A percentile compares a stretch with the other conserved stretches of the same genome.
Conservation (phyloP, 306 rosid genomes). For the Canavalia ensiformis region DNA sequence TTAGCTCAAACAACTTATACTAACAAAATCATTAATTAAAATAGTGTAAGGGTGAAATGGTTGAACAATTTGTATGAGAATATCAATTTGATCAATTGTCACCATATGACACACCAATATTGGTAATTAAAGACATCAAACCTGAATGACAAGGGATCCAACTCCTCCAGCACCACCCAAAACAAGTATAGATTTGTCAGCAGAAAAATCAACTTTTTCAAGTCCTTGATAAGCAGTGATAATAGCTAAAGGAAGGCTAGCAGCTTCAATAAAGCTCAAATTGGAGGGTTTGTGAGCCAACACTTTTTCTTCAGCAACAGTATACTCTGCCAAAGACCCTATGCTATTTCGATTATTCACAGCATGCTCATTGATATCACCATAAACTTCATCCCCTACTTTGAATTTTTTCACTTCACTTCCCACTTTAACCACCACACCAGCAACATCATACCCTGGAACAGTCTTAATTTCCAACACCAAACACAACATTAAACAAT, state of each 20-base stretch:
- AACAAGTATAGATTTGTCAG: constrained; percentile 67
- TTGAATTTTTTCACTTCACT: constrained; percentile 40
- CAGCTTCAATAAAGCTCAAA: constrained; percentile 72
- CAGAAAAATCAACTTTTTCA: constrained; percentile 50
- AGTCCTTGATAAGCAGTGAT: constrained; percentile 71
- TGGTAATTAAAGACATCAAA: neutral
- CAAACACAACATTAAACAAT: neutral
- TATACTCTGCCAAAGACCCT: constrained; percentile 41
- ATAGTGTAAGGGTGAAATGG: too few species aligned
- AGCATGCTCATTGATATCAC: neutral
- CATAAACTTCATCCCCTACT: constrained; percentile 38
- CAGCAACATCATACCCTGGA: constrained; percentile 48
- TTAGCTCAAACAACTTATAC: too few species aligned
- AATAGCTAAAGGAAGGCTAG: constrained; percentile 68
- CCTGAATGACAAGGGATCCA: constrained; percentile 53
- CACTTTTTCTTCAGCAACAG: constrained; percentile 61
- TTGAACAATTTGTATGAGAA: too few species aligned
- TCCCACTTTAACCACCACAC: constrained; percentile 46
- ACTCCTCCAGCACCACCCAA: constrained; percentile 80
- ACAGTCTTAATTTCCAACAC: constrained; percentile 11
- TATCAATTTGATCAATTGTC: too few species aligned
- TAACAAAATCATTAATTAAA: too few species aligned
- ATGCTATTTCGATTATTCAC: neutral
- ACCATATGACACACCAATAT: too few species aligned
- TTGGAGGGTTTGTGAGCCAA: constrained; percentile 67